phyloP scores from a whole-genome alignment of 164 flowering plant species.

The Vitis amurensis region DNA sequence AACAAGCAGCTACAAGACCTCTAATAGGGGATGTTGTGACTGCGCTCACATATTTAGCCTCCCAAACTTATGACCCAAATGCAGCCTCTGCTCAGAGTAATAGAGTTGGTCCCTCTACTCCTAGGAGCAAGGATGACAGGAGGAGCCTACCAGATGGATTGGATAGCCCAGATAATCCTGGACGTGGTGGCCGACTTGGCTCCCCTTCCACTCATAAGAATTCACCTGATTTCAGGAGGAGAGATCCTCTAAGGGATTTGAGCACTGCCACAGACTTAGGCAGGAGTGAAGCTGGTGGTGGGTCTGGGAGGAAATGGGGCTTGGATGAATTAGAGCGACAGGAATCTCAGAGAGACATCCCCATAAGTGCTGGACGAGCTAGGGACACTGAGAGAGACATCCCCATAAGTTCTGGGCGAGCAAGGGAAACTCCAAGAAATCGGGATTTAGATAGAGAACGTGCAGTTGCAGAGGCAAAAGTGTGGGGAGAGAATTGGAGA shows the following conservation, averaged over 20 bases:
- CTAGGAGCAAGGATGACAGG: constrained; percentile 49
- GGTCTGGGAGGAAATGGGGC: constrained; percentile 73
- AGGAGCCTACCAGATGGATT: constrained; percentile 40
- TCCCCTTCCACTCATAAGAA: constrained; percentile 59
- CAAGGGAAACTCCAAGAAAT: constrained; percentile 48
- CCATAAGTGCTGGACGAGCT: constrained; percentile 46
- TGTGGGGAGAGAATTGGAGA: constrained; percentile 93
- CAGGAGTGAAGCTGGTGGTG: constrained; percentile 56
- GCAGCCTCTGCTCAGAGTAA: constrained; percentile 45
- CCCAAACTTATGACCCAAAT: constrained; percentile 82
- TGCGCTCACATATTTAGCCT: constrained; percentile 83
- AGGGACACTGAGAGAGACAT: constrained; percentile 38
- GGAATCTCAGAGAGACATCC: constrained; percentile 63
- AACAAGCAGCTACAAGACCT: constrained; percentile 93
- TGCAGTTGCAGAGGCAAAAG: constrained; percentile 85
- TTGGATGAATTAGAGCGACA: constrained; percentile 58
- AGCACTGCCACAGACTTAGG: constrained; percentile 45
- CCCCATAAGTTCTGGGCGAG: constrained; percentile 43
- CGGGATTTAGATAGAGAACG: constrained; percentile 80
- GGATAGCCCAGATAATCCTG: constrained; percentile 47
- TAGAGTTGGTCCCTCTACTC: constrained; percentile 56
- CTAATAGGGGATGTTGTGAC: constrained; percentile 93
- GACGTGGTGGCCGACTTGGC: constrained; percentile 40
- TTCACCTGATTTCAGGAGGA: constrained; percentile 67
- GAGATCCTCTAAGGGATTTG: constrained; percentile 41